A percentile compares a stretch with the other conserved stretches of the same genome.
Evolutionary conservation across 441 rosid species (phyloP).

Genomic region (Adansonia gregorii): DNA sequence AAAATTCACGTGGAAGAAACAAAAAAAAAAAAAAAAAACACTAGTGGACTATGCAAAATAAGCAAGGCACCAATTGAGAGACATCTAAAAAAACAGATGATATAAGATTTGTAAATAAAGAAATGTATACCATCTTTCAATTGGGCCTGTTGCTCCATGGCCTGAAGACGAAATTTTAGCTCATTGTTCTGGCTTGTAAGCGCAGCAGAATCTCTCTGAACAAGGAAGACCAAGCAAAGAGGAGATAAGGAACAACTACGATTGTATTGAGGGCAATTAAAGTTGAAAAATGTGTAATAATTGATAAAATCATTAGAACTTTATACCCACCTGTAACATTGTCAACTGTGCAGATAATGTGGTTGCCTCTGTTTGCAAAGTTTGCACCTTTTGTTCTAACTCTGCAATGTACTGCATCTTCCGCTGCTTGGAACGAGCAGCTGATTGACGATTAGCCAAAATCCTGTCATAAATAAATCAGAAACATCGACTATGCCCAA

Average conservation of each 20-base stretch:
- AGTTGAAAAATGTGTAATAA: background rate
- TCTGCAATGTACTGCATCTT: slow-evolving; percentile 57
- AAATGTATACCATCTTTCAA: slow-evolving; percentile 51
- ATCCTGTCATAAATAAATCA: slow-evolving; percentile 43
- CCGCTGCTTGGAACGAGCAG: slow-evolving; percentile 68
- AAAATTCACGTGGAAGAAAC: background rate
- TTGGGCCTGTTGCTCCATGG: slow-evolving; percentile 65
- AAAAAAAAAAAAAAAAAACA: background rate
- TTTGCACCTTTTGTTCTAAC: slow-evolving; percentile 65
- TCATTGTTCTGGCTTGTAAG: slow-evolving; percentile 56
- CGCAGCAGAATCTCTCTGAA: slow-evolving; percentile 52
- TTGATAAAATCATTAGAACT: background rate
- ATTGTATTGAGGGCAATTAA: background rate
- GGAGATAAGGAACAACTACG: background rate
- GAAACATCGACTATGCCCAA: background rate
- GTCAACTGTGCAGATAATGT: slow-evolving; percentile 61
- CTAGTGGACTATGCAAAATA: background rate
- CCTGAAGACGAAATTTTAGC: slow-evolving; percentile 59
- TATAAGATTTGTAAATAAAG: background rate
- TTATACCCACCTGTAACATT: slow-evolving; percentile 46
- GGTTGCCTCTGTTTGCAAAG: slow-evolving; percentile 60
- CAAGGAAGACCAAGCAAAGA: background rate
- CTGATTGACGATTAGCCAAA: slow-evolving; percentile 66
- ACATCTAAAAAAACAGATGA: background rate
- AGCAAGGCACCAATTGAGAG: background rate